Conservation (phyloP, 2,329 filamentous ascomycete genomes). For the Aspergillus sp. region DNA sequence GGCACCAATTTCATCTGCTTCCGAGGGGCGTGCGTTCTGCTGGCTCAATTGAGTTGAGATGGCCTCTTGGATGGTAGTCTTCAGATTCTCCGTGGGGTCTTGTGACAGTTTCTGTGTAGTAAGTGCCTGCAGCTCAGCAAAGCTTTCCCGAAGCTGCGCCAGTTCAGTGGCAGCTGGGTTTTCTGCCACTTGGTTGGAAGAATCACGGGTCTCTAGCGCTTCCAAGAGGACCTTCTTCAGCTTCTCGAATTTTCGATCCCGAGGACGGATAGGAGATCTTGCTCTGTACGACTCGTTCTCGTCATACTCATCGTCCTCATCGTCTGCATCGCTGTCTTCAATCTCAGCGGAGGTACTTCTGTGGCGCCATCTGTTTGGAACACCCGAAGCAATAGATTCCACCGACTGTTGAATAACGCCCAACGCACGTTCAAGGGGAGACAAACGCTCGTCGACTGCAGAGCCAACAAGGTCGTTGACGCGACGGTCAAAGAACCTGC, state of each 20-base stretch:
- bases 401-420: constrained; percentile 69
- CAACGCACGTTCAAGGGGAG: constrained; percentile 76
- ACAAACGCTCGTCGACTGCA: constrained; percentile 69
- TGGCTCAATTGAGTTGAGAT: constrained; percentile 55
- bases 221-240: constrained; percentile 65
- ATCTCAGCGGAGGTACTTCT: constrained; percentile 66
- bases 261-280: constrained; percentile 62
- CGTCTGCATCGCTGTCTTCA: constrained; percentile 83
- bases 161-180: constrained; percentile 30
- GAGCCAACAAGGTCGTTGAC: constrained; percentile 81
- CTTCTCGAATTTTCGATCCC: constrained; percentile 76
- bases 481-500: constrained; percentile 84
- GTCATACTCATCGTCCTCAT: constrained; percentile 72
- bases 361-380: constrained; percentile 55
- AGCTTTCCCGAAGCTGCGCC: constrained; percentile 32
- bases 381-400: constrained; percentile 51
- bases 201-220: constrained; percentile 52
- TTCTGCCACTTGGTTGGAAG: constrained; percentile 18
- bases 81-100: constrained; percentile 49
- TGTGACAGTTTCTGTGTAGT: constrained; percentile 30
- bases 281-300: constrained; percentile 57
- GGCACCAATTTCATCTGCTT: constrained; percentile 48
- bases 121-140: constrained; percentile 38
- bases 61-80: constrained; percentile 59
- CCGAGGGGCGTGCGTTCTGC: constrained; percentile 45